phyloP scores from a whole-genome alignment of 208 protist genomes.

The Strigomonas oncopelti region DNA sequence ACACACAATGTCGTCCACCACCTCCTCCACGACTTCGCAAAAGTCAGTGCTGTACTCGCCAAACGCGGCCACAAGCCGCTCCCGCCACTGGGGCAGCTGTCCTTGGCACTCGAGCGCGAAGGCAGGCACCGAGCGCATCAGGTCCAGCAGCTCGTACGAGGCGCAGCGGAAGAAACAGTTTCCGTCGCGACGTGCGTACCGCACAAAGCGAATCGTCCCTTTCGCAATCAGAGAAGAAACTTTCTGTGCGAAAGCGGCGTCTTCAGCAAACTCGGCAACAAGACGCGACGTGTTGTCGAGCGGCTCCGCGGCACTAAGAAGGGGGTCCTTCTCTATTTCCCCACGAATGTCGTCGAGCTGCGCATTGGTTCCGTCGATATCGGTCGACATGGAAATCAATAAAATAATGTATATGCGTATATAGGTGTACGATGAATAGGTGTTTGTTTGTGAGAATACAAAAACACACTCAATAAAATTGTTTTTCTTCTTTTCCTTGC shows the following conservation, averaged over 20 bases:
- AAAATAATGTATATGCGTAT: not conserved
- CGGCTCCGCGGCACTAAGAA: conserved; percentile 33
- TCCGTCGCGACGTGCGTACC: conserved; percentile 74
- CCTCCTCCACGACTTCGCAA: conserved; percentile 40
- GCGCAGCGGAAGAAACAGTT: conserved; percentile 85
- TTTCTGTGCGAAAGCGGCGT: conserved; percentile 36
- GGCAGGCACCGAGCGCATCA: conserved; percentile 18
- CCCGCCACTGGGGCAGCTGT: conserved; percentile 18
- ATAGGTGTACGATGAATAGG: no score
- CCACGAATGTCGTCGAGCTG: conserved; percentile 64
- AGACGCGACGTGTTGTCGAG: conserved; percentile 31
- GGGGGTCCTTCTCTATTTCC: conserved; percentile 43
- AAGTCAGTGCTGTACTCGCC: conserved; percentile 78
- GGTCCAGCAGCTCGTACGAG: conserved; percentile 53
- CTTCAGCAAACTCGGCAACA: conserved; percentile 35
- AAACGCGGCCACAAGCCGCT: conserved; percentile 35
- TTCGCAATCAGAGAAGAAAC: conserved; percentile 36
- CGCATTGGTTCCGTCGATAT: not conserved
- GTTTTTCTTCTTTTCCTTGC: no score
- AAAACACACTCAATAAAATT: no score
- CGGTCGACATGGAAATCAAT: not conserved
- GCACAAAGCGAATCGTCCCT: conserved; percentile 33
- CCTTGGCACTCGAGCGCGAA: conserved; percentile 22
- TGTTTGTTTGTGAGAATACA: no score
- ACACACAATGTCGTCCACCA: conserved; percentile 23